Percentiles rank a stretch among this genome's conserved stretches.
Evolutionary conservation across 208 protist genomes (phyloP).

Genomic region (Crithidia brevicula): DNA sequence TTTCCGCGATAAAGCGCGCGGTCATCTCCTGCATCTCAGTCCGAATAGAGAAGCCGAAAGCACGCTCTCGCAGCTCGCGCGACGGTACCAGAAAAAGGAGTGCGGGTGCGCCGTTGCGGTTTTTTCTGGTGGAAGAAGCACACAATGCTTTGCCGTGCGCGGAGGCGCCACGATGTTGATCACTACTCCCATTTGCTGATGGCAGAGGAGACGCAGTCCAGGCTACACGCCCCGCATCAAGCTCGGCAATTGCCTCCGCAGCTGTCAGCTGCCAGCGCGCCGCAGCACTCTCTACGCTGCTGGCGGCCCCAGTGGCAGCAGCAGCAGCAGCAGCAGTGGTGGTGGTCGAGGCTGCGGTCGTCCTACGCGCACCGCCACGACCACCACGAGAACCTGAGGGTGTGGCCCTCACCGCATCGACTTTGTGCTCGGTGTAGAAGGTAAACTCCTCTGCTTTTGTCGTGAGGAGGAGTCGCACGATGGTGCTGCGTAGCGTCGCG

Average conservation of each 20-base stretch:
- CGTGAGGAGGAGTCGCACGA: slow-evolving; percentile 48
- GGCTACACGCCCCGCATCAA: slow-evolving; percentile 7
- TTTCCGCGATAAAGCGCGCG: slow-evolving; percentile 53
- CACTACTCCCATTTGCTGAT: background rate
- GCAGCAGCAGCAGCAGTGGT: background rate
- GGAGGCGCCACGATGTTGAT: background rate
- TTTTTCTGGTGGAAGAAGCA: too few relatives aligned
- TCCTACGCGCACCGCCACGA: background rate
- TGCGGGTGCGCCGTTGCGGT: background rate
- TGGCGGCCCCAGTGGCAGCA: background rate
- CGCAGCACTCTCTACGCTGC: background rate
- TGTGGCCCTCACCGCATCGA: background rate
- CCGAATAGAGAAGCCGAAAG: slow-evolving; percentile 26
- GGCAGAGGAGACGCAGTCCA: too few relatives aligned
- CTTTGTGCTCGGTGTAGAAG: background rate
- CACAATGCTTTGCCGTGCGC: too few relatives aligned
- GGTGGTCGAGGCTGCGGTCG: background rate
- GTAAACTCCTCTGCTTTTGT: slow-evolving; percentile 8
- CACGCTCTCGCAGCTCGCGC: slow-evolving; percentile 25
- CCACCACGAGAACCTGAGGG: background rate
- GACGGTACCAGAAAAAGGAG: slow-evolving; percentile 14
- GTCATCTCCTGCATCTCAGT: slow-evolving; percentile 32
- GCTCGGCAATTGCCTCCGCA: slow-evolving; percentile 10
- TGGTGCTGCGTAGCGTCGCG: slow-evolving; percentile 45
- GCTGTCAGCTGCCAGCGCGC: slow-evolving; percentile 3